phyloP scores from a whole-genome alignment of 352 stramenopile species.

The Hyaloperonospora arabidopsidis region DNA sequence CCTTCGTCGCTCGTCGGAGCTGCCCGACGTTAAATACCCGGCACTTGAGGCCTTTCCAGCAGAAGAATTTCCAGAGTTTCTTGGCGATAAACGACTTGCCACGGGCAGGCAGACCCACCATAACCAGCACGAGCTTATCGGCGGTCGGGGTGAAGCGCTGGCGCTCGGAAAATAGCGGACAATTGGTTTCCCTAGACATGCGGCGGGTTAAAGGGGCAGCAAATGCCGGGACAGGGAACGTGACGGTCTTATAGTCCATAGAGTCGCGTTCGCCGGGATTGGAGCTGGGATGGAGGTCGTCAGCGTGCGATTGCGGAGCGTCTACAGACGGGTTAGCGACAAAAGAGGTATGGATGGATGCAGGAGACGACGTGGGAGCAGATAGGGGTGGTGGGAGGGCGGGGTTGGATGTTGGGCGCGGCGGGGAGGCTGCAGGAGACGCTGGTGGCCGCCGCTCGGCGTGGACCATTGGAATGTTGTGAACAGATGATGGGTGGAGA shows the following conservation, averaged over 20 bases:
- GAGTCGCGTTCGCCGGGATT: conserved; percentile 22
- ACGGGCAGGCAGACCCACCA: conserved; percentile 91
- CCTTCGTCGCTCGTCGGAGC: conserved; percentile 80
- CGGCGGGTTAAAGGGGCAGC: conserved; percentile 15
- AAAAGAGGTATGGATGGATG: conserved; percentile 1
- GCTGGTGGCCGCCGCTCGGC: background rate
- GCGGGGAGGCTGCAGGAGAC: no score
- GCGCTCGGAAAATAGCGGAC: conserved; percentile 55
- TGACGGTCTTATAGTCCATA: conserved; percentile 40
- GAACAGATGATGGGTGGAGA: background rate
- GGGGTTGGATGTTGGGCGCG: no score
- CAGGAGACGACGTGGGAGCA: conserved; percentile 6
- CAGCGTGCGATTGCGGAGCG: conserved; percentile 1
- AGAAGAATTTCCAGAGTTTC: conserved; percentile 78
- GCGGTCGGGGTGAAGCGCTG: conserved; percentile 73
- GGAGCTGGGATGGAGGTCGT: conserved; percentile 14
- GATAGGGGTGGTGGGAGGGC: background rate
- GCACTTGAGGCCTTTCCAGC: conserved; percentile 70
- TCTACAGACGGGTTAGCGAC: conserved; percentile 8
- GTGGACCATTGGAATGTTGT: conserved; percentile 8
- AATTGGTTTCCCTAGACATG: conserved; percentile 23
- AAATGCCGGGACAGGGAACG: conserved; percentile 24
- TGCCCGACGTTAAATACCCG: conserved; percentile 94
- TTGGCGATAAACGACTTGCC: conserved; percentile 95
- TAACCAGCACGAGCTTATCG: conserved; percentile 93